These are phyloP conservation scores for Quercus engelmannii DNA, from an alignment of 306 rosid species.

Conservation along the genomic window DNA sequence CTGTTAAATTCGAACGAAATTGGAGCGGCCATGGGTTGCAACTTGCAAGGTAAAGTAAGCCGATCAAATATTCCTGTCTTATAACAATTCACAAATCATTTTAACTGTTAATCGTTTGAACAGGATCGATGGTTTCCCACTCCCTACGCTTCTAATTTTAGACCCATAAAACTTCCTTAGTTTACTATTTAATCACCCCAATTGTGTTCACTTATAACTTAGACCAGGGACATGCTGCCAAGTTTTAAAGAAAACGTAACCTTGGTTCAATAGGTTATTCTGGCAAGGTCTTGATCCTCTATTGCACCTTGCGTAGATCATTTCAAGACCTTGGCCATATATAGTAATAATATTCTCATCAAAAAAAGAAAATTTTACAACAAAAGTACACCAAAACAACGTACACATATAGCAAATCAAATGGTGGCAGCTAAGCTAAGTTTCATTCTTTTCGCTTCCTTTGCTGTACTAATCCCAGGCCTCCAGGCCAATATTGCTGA, in stretches of 20 bases:
- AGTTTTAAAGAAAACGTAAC: not conserved
- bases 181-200: constrained; percentile 24
- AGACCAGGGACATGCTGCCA: constrained; percentile 2
- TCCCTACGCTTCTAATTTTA: constrained; percentile 28
- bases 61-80: not conserved
- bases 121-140: constrained; percentile 25
- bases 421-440: constrained; percentile 35
- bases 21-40: not conserved
- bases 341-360: not conserved
- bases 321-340: constrained; percentile 30
- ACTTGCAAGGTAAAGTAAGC: not conserved
- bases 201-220: not conserved
- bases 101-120: not conserved
- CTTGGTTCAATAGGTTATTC: constrained; percentile 20
- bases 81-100: not conserved
- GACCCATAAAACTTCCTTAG: not conserved
- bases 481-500: constrained; percentile 42
- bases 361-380: not conserved
- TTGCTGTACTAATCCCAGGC: constrained; percentile 51
- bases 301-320: not conserved
- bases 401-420: not conserved
- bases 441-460: constrained; percentile 30
- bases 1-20: not conserved
- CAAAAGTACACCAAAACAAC: not conserved
- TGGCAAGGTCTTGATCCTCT: constrained; percentile 26